These are phyloP conservation scores for Mycena polygramma DNA, from an alignment of 768 basidiomycete species.

Conservation along the genomic window DNA sequence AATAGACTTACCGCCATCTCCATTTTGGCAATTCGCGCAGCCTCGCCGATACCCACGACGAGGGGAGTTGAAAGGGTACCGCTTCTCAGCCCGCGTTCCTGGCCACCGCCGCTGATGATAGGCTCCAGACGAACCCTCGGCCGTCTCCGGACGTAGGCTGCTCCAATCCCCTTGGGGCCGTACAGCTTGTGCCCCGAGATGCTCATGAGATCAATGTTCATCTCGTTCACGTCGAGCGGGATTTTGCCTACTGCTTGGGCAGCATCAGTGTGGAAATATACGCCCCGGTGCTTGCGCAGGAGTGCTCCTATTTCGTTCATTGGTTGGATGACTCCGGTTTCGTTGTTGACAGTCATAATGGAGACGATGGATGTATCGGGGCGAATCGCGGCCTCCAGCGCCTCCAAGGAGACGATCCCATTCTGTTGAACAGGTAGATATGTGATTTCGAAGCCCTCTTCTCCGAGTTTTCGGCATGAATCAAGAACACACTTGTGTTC, in stretches of 20 bases:
- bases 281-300: constrained; percentile 86
- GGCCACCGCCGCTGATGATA: constrained; percentile 94
- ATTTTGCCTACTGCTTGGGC: constrained; percentile 97
- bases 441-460: constrained; percentile 98
- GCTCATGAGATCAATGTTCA: constrained; percentile 96
- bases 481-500: constrained; percentile 99
- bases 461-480: constrained; percentile 94
- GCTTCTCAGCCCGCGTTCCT: constrained; percentile 94
- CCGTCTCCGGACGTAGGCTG: constrained; percentile 91
- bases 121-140: constrained; percentile 96
- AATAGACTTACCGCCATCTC: constrained; percentile 91
- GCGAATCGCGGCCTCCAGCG: constrained; percentile 88
- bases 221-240: constrained; percentile 91
- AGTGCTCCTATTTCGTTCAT: constrained; percentile 94
- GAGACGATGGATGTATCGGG: constrained; percentile 96
- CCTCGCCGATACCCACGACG: constrained; percentile 94
- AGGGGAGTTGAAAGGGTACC: constrained; percentile 94
- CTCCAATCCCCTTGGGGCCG: constrained; percentile 97
- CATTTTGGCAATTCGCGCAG: constrained; percentile 88
- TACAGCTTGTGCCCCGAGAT: constrained; percentile 98
- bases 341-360: constrained; percentile 99
- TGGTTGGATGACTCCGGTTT: constrained; percentile 98
- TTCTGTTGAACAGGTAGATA: constrained; percentile 95
- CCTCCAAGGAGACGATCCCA: constrained; percentile 83
- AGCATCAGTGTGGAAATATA: constrained; percentile 97